phyloP scores from a whole-genome alignment of 805 yeast genomes.

The Wickerhamomyces alni region DNA sequence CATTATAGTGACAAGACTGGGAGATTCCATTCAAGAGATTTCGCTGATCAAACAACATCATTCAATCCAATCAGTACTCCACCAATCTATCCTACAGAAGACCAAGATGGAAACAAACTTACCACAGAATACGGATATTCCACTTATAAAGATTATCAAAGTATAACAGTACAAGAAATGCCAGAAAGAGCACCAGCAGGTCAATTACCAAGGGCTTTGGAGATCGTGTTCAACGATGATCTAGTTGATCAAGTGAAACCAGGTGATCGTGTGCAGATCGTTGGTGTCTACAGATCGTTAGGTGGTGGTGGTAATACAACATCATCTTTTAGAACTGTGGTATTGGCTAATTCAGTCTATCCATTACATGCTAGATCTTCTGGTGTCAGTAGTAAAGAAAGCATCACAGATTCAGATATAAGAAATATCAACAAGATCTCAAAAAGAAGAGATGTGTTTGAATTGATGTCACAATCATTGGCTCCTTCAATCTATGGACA shows the following conservation, averaged over 20 bases:
- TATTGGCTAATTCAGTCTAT: conserved; percentile 84
- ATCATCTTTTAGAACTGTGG: conserved; percentile 74
- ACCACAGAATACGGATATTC: conserved; percentile 90
- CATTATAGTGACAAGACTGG: conserved; percentile 86
- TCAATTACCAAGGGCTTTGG: conserved; percentile 89
- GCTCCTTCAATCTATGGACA: conserved; percentile 97
- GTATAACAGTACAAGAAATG: conserved; percentile 91
- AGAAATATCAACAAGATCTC: conserved; percentile 79
- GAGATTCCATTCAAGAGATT: conserved; percentile 84
- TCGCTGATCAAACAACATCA: conserved; percentile 87
- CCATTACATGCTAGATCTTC: conserved; percentile 85
- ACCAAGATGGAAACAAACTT: conserved; percentile 82
- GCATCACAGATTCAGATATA: conserved; percentile 74
- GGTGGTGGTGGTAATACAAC: conserved; percentile 59
- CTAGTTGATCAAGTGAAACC: conserved; percentile 89
- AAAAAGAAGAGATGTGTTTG: conserved; percentile 66
- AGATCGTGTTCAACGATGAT: conserved; percentile 91
- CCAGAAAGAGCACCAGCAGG: conserved; percentile 98
- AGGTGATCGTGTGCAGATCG: conserved; percentile 91
- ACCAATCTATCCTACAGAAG: conserved; percentile 89
- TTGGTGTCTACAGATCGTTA: conserved; percentile 88
- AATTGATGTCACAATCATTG: conserved; percentile 72
- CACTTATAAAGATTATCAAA: conserved; percentile 91
- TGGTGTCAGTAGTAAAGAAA: conserved; percentile 67
- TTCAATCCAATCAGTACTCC: conserved; percentile 79